Conservation (phyloP, 1,284 basidiomycete species). For the Ceratobasidium sp. region DNA sequence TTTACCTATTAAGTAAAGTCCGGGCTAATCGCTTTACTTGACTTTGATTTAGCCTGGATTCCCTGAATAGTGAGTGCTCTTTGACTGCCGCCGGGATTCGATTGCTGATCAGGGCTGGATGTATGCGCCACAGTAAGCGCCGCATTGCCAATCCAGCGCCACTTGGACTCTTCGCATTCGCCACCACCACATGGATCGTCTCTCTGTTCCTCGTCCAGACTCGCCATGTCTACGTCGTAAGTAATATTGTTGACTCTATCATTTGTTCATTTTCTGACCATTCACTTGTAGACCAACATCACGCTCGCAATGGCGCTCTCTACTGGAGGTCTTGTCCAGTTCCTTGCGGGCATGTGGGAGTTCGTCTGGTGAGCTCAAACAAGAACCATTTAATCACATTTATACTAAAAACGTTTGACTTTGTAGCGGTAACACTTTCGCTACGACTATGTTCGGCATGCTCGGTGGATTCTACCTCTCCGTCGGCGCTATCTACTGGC, state of each 20-base stretch:
- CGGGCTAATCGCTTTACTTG: background rate
- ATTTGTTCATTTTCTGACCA: constrained; percentile 49
- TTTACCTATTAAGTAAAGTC: background rate
- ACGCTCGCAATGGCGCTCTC: constrained; percentile 50
- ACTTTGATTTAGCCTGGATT: constrained; percentile 12
- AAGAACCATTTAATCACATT: too few species aligned
- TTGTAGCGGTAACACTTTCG: constrained; percentile 58
- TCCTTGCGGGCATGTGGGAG: constrained; percentile 60
- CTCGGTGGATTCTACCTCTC: constrained; percentile 50
- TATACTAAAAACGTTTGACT: too few species aligned
- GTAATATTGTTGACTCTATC: background rate
- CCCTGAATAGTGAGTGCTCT: constrained; percentile 14
- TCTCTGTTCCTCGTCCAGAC: constrained; percentile 47
- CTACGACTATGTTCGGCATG: constrained; percentile 55
- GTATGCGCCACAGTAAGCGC: constrained; percentile 40
- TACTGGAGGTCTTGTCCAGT: constrained; percentile 55
- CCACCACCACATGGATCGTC: constrained; percentile 56
- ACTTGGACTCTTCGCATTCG: constrained; percentile 54
- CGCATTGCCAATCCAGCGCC: constrained; percentile 59
- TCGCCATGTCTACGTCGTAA: constrained; percentile 48
- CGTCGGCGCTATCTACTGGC: constrained; percentile 36
- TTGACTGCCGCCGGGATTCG: background rate
- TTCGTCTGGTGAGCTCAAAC: too few species aligned
- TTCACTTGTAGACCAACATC: constrained; percentile 50
- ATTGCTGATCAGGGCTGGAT: background rate